Percentiles rank a stretch among this genome's conserved stretches.
These are phyloP conservation scores for Lactifluus echinatus DNA, from an alignment of 768 basidiomycete genomes.

Conservation along the genomic window DNA sequence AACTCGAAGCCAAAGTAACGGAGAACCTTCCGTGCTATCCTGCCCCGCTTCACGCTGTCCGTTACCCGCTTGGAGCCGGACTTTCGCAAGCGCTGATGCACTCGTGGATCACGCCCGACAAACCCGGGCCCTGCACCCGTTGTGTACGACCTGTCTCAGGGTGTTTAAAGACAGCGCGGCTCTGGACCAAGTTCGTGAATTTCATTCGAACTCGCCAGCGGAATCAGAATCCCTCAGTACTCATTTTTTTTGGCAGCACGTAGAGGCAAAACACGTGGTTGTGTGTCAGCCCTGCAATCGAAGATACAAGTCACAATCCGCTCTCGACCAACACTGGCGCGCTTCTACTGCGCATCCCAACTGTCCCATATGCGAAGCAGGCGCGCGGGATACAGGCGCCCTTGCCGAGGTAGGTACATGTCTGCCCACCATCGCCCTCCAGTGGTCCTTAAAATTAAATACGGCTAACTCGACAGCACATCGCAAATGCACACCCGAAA, in stretches of 20 bases:
- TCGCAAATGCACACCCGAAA: constrained; percentile 12
- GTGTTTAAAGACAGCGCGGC: constrained; percentile 15
- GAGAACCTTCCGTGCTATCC: not conserved
- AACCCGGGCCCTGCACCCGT: constrained; percentile 1
- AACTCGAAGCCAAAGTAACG: not conserved
- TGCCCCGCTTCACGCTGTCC: constrained; percentile 13
- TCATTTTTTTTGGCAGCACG: constrained; percentile 6
- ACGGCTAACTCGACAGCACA: constrained; percentile 2
- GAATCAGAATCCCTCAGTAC: not conserved
- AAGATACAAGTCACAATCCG: constrained; percentile 13
- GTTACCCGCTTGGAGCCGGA: constrained; percentile 1
- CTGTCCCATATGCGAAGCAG: constrained; percentile 9
- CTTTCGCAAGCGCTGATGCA: constrained; percentile 10
- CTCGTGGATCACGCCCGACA: constrained; percentile 13
- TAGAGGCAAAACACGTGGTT: constrained; percentile 17
- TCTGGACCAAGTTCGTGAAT: constrained; percentile 9
- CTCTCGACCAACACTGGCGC: constrained; percentile 18
- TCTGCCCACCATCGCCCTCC: not conserved
- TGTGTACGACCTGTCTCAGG: constrained; percentile 7
- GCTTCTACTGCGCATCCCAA: constrained; percentile 12
- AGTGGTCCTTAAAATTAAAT: not conserved
- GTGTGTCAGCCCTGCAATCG: constrained; percentile 9
- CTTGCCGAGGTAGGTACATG: constrained; percentile 11
- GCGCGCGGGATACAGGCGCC: constrained; percentile 1
- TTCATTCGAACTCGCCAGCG: not conserved